Percentiles rank a stretch among this genome's conserved stretches.
Evolutionary conservation across 192 early-diverging fungal species (phyloP).

Genomic region (Ramicandelaber brevisporus): DNA sequence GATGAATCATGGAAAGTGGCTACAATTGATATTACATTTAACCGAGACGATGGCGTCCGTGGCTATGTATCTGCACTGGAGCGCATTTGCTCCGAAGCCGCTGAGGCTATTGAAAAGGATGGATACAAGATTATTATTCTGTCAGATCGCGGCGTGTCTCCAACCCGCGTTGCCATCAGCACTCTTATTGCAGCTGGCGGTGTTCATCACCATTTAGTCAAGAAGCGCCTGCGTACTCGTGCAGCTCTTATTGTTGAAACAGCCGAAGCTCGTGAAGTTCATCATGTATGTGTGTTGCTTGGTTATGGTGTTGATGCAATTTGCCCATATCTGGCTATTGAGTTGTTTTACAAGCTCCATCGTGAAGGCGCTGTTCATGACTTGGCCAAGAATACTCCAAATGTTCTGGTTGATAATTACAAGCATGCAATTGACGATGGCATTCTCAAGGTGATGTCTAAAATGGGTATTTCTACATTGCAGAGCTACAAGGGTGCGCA

Average conservation of each 20-base stretch:
- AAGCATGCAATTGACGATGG: slow-evolving; percentile 76
- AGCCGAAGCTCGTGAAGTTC: slow-evolving; percentile 83
- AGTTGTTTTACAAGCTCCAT: slow-evolving; percentile 69
- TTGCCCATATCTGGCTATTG: slow-evolving; percentile 79
- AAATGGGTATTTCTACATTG: slow-evolving; percentile 97
- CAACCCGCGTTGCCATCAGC: slow-evolving; percentile 54
- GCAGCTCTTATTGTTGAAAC: slow-evolving; percentile 77
- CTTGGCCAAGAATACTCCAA: slow-evolving; percentile 16
- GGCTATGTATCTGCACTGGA: slow-evolving; percentile 65
- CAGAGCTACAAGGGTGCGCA: slow-evolving; percentile 97
- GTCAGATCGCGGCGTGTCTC: slow-evolving; percentile 37
- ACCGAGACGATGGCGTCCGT: slow-evolving; percentile 35
- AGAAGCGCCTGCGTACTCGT: slow-evolving; percentile 61
- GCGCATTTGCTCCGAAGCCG: slow-evolving; percentile 63
- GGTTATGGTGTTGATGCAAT: slow-evolving; percentile 91
- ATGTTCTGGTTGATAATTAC: slow-evolving; percentile 57
- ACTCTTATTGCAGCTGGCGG: slow-evolving; percentile 70
- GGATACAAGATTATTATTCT: slow-evolving; percentile 64
- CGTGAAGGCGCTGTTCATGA: slow-evolving; percentile 50
- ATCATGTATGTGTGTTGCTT: slow-evolving; percentile 83
- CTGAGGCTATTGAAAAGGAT: slow-evolving; percentile 40
- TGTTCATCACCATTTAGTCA: slow-evolving; percentile 82
- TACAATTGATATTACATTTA: slow-evolving; percentile 72
- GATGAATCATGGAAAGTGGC: no score
- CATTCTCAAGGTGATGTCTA: slow-evolving; percentile 96